Percentiles rank a stretch among this genome's conserved stretches.
Conservation (phyloP, 805 yeast species). For the Sugiyamaella mastotermitis region DNA sequence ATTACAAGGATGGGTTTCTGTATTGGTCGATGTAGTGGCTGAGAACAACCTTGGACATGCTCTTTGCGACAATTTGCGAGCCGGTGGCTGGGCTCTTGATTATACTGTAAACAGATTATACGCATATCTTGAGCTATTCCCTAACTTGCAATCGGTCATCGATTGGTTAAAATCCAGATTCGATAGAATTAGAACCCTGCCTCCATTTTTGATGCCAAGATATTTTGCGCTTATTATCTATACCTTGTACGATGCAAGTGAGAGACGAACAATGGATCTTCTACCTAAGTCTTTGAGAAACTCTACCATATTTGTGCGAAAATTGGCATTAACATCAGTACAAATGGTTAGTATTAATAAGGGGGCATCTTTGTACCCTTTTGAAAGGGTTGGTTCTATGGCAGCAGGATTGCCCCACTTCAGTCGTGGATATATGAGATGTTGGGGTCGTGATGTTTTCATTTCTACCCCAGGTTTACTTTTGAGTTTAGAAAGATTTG, state of each 20-base stretch:
- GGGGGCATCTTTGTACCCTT: constrained; percentile 70
- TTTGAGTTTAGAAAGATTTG: constrained; percentile 68
- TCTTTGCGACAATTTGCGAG: constrained; percentile 68
- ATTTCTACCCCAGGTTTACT: constrained; percentile 79
- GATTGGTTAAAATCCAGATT: constrained; percentile 67
- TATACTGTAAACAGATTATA: constrained; percentile 57
- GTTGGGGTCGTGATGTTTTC: constrained; percentile 98
- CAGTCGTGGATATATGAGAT: constrained; percentile 84
- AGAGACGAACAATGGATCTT: constrained; percentile 56
- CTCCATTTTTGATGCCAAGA: constrained; percentile 78
- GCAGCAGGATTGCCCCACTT: constrained; percentile 98
- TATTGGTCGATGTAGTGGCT: constrained; percentile 54
- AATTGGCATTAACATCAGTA: constrained; percentile 71
- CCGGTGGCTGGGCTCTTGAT: constrained; percentile 88
- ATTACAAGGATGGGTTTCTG: constrained; percentile 84
- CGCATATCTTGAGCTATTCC: constrained; percentile 42
- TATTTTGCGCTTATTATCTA: constrained; percentile 82
- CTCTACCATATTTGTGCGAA: constrained; percentile 70
- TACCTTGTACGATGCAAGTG: constrained; percentile 74
- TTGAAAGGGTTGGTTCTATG: constrained; percentile 55
- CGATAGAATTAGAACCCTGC: constrained; percentile 56
- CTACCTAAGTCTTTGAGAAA: constrained; percentile 49
- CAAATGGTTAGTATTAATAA: constrained; percentile 78
- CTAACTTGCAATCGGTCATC: constrained; percentile 49
- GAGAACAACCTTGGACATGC: constrained; percentile 81